Base-by-base conservation (phyloP, 208 protist species). In the Crithidia bombi region DNA sequence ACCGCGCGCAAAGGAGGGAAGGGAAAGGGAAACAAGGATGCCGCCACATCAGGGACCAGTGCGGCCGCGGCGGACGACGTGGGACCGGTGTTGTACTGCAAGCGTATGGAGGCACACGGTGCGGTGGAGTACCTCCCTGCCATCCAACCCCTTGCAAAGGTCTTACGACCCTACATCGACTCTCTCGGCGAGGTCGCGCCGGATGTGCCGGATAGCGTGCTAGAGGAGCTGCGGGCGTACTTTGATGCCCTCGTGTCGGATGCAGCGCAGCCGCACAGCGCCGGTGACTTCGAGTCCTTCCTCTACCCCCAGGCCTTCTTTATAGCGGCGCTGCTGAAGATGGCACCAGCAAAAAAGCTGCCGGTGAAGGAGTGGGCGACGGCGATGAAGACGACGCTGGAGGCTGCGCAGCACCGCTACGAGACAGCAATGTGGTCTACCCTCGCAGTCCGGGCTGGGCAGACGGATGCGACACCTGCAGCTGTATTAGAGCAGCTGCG, bases 221-320 rank as follows among this genome's bases (percentile, higher is more conserved):
- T 86, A 25, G 63, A 57, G 38, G 56, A 54, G 47, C 41, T 69
- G 43, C 57, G 33, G 0, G 49, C 75, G 35, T 67, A 73, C 30
- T 43, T 89, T 9, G 47, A 79, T 35, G 38, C 61, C 28, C 63
- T 74, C 15, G 75, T 80, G 46, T 23, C 75, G 36, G 68, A 67
- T n/a, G 30, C 50, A 5, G 23, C 51, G 25, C 38, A 75, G 12
- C 26, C 58, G 33, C 36, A 70, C 61, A 68, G 72, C 73, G 54
- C 71, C 43, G 67, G n/a, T 6, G 74, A 39, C 36, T 79, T 87
- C 25, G 79, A 89, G 35, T 39, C 14, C 5, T 91, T 92, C 61
- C 66, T 95, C 41, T 93, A 90, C 68, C 85, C 84, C 0, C 74
- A 92, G 66, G 80, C 73, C 41, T 78, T 79, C 68, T 69, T 96